Conservation (phyloP, 257 asterid genomes). For the Pogostemon cablin region DNA sequence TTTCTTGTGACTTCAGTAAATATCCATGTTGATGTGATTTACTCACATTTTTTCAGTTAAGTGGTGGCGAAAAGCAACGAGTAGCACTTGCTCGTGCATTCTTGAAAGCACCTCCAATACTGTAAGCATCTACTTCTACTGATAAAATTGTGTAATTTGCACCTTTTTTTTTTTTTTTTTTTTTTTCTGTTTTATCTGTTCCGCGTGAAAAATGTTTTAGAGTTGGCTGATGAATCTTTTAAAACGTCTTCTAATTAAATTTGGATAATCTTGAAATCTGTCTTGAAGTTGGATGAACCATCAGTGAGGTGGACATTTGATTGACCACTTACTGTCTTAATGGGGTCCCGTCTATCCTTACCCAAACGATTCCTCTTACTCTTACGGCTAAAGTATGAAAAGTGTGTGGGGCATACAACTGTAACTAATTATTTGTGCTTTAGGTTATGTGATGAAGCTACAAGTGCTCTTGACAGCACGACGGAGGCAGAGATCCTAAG, state of each 20-base stretch:
- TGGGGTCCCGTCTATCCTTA: slow-evolving; percentile 12
- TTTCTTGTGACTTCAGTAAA: background rate
- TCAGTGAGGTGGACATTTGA: slow-evolving; percentile 17
- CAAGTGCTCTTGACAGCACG: slow-evolving; percentile 98
- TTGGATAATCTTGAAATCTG: slow-evolving; percentile 13
- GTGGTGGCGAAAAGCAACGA: slow-evolving; percentile 99
- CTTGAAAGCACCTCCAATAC: slow-evolving; percentile 86
- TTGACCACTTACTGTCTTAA: background rate
- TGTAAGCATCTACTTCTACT: slow-evolving; percentile 55
- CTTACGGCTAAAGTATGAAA: background rate
- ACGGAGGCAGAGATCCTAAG: slow-evolving; percentile 89
- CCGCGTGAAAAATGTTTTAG: background rate
- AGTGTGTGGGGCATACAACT: background rate
- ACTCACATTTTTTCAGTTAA: slow-evolving; percentile 64
- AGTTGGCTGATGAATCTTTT: slow-evolving; percentile 4
- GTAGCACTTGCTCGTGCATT: slow-evolving; percentile 98
- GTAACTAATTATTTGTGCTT: slow-evolving; percentile 21
- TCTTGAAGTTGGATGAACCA: slow-evolving; percentile 14
- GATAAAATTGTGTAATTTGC: slow-evolving; percentile 6
- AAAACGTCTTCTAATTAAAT: background rate
- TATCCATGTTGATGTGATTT: slow-evolving; percentile 21
- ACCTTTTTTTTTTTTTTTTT: slow-evolving; percentile 1
- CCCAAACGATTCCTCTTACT: background rate
- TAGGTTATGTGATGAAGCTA: slow-evolving; percentile 99
- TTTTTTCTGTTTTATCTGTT: slow-evolving; percentile 14